These are phyloP conservation scores for Ecytonucleospora hepatopenaei DNA, from an alignment of 371 early-diverging fungal genomes.

Conservation along the genomic window DNA sequence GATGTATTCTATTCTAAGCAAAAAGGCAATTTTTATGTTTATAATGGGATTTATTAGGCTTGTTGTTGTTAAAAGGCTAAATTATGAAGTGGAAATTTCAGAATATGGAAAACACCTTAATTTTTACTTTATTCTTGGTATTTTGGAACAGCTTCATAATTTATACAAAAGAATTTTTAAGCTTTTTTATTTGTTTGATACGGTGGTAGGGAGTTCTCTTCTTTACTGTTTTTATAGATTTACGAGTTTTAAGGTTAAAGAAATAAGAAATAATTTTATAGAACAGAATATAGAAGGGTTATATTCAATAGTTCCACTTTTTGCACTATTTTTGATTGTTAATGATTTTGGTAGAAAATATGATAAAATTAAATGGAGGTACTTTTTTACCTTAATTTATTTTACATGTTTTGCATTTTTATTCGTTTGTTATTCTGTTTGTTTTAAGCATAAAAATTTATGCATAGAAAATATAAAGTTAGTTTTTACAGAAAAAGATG, in stretches of 20 bases:
- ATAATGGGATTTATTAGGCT: slow-evolving; percentile 46
- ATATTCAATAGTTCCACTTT: slow-evolving; percentile 36
- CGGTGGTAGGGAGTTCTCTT: background rate
- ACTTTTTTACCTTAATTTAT: background rate
- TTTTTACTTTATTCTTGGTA: slow-evolving; percentile 53
- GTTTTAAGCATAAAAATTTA: slow-evolving; percentile 20
- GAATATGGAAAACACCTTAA: slow-evolving; percentile 55
- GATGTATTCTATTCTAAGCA: slow-evolving; percentile 6
- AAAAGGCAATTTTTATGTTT: slow-evolving; percentile 17
- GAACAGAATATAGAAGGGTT: slow-evolving; percentile 51
- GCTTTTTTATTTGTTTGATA: slow-evolving; percentile 7
- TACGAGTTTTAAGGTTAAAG: slow-evolving; percentile 8
- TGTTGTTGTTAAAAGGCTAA: slow-evolving; percentile 23
- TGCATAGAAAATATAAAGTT: background rate
- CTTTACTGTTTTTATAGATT: slow-evolving; percentile 4
- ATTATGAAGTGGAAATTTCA: slow-evolving; percentile 43
- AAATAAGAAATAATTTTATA: slow-evolving; percentile 29
- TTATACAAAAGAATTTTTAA: slow-evolving; percentile 7
- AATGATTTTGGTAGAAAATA: slow-evolving; percentile 26
- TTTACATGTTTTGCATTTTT: slow-evolving; percentile 10
- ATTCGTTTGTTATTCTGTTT: slow-evolving; percentile 13
- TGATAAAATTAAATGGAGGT: slow-evolving; percentile 2
- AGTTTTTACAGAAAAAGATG: background rate
- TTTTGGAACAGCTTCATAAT: slow-evolving; percentile 21
- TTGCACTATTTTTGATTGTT: slow-evolving; percentile 44